Evolutionary conservation across 768 basidiomycete species (phyloP).

Genomic region (Mycena sanguinolenta): DNA sequence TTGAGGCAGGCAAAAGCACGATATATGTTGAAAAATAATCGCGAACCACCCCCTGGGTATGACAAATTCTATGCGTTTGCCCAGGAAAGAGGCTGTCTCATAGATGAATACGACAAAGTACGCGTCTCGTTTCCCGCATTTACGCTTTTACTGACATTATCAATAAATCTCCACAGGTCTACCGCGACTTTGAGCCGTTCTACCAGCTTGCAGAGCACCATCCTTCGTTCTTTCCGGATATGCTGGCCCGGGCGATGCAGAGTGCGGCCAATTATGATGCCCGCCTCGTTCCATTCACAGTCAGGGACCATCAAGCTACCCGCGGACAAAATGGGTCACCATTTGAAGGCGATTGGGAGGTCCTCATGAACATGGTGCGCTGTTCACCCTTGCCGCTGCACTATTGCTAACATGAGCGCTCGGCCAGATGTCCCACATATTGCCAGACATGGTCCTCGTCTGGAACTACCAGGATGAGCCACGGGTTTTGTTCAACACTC

Average conservation of each 20-base stretch:
- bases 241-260: conserved; percentile 5
- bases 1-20: conserved; percentile 11
- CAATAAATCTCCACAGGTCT: conserved; percentile 1
- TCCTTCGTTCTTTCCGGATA: conserved; percentile 6
- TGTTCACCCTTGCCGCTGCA: background rate
- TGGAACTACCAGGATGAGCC: conserved; percentile 5
- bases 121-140: background rate
- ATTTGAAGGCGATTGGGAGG: background rate
- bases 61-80: background rate
- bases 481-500: background rate
- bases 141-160: background rate
- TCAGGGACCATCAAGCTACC: background rate
- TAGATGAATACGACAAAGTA: conserved; percentile 7
- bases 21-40: conserved; percentile 3
- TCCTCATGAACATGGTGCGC: background rate
- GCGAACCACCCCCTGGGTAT: background rate
- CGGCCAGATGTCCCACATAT: background rate
- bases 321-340: background rate
- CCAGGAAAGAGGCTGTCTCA: background rate
- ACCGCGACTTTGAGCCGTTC: conserved; percentile 10
- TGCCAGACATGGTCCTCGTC: background rate
- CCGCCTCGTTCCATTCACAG: background rate
- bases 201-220: background rate
- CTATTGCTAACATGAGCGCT: background rate
- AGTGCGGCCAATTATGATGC: background rate